Evolutionary conservation across 164 flowering plant genomes (phyloP), one percentile per base, ranked within the genome.

Genomic region (Malania oleifera): DNA sequence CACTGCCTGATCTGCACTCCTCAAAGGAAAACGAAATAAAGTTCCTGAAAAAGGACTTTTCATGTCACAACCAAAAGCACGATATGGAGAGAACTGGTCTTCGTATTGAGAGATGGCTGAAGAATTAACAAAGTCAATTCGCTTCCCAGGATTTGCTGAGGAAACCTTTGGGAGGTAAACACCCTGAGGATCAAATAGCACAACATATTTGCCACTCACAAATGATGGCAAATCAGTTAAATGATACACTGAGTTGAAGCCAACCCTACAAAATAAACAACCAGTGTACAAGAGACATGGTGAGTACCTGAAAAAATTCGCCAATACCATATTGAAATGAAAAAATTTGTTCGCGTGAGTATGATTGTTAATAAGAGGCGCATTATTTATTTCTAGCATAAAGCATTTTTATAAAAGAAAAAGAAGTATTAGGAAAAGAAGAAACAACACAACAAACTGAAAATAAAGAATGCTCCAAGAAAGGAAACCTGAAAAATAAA

Each of bases 211-310:
- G 26, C 90, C 93, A 74, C 98, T 92, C 54, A 87, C 96, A 64
- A 92, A 92, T 26, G 98, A 92, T 1, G 98, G 98, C 75, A 92
- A 59, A 67, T 92, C 98, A 11, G 98, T 92, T 23, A 92, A 60
- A 71, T 92, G 98, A 68, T 92, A 92, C 54, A 92, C 98, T 5
- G 98, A 92, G 75, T 92, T 92, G 82, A 92, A 92, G 19, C 98
- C 98, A 27, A 92, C 91, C 84, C 98, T 91, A 67, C 61, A 69
- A 52, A 40, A 28, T 15, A 55, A 51, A 59, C 26, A 55, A 64
- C 19, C 37, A 71, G 25, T 47, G 6, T 12, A 57, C 14, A 13
- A 13, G 17, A 0, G 15, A 3, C 10, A 9, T 39, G 43, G 14
- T 39, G 43, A 3, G 43, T 4, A 39, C 14, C 43, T 17, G 0